These are phyloP conservation scores for Clausena lansium DNA, from an alignment of 345 rosid genomes.

Conservation along the genomic window DNA sequence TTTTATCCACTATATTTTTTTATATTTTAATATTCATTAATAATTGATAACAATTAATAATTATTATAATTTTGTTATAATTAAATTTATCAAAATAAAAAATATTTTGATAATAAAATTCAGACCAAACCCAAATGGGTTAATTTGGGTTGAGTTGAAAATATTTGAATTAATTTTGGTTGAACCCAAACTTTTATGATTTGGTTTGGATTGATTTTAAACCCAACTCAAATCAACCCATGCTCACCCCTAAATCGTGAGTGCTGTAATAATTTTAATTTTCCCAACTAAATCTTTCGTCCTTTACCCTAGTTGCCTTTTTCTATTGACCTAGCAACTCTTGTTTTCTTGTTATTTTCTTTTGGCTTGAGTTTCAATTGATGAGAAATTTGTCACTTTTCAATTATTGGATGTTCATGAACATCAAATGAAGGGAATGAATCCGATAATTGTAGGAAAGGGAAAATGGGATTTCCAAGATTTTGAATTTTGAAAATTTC, in stretches of 20 bases:
- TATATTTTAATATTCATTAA: no score
- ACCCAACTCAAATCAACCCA: no score
- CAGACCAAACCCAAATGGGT: no score
- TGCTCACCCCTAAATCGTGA: no score
- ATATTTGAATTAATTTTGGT: no score
- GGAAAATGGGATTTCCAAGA: not conserved
- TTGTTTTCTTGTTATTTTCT: constrained; percentile 4
- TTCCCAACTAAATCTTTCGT: constrained; percentile 26
- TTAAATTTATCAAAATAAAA: no score
- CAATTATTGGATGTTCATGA: not conserved
- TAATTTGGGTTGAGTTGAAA: no score
- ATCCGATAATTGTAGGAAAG: not conserved
- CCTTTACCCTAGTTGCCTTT: constrained; percentile 8
- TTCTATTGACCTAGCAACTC: constrained; percentile 6
- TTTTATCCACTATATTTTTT: no score
- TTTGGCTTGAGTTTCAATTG: not conserved
- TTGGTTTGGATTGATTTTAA: accelerated
- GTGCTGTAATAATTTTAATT: constrained; percentile 7
- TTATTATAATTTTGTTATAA: no score
- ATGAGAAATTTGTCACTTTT: not conserved
- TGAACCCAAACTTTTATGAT: no score
- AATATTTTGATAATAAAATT: no score
- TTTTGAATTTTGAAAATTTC: not conserved
- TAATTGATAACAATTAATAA: no score
- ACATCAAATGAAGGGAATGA: not conserved